A percentile compares a stretch with the other conserved stretches of the same genome.
phyloP scores from a whole-genome alignment of 2,329 filamentous ascomycete species.

The Stachybotrys echinatus region DNA sequence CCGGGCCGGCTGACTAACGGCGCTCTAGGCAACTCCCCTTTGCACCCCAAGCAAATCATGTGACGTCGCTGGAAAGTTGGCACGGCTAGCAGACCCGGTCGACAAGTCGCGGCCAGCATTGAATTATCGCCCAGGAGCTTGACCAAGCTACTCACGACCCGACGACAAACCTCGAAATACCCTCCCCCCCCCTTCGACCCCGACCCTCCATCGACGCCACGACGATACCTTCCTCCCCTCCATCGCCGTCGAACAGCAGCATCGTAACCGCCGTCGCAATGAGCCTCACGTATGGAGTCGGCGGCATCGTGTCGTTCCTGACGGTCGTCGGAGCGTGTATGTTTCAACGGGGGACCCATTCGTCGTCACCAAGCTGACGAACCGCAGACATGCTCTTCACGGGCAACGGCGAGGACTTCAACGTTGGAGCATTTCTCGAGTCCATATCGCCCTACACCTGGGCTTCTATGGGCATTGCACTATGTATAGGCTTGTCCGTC shows the following conservation, averaged over 20 bases:
- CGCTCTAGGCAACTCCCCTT: background rate
- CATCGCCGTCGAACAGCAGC: conserved; percentile 15
- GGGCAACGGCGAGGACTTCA: conserved; percentile 91
- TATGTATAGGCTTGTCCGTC: conserved; percentile 94
- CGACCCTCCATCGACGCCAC: background rate
- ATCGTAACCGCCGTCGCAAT: conserved; percentile 52
- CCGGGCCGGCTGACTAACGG: background rate
- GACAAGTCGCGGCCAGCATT: no score
- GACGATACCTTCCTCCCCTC: background rate
- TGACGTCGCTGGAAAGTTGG: conserved; percentile 22
- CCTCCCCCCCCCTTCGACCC: background rate
- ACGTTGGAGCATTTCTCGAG: conserved; percentile 94
- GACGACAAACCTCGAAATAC: background rate
- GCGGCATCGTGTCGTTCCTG: conserved; percentile 63
- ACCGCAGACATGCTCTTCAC: conserved; percentile 94
- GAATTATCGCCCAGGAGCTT: background rate
- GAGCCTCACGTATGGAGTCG: conserved; percentile 68
- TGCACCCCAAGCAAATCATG: conserved; percentile 20
- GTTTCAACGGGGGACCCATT: conserved; percentile 31
- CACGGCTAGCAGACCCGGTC: no score
- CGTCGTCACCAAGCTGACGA: conserved; percentile 9
- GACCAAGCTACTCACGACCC: background rate
- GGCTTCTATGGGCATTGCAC: conserved; percentile 82
- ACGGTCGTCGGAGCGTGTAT: conserved; percentile 74
- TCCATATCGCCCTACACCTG: conserved; percentile 90